phyloP scores from a whole-genome alignment of 2,329 filamentous ascomycete species.

The Neophaeococcomyces mojaviensis region DNA sequence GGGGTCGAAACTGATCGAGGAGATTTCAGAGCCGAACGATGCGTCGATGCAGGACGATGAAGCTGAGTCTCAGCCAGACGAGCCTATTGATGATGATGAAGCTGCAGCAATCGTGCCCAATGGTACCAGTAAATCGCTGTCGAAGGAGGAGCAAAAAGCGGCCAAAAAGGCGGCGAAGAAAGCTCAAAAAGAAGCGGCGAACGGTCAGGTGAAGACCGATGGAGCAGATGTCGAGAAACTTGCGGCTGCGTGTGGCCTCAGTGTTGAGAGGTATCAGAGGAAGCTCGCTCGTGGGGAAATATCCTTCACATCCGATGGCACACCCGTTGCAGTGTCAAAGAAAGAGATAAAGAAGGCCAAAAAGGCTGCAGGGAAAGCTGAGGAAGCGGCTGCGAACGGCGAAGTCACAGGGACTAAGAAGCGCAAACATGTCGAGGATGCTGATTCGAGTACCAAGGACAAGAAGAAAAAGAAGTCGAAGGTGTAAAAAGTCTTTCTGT shows the following conservation, averaged over 20 bases:
- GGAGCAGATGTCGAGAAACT: constrained; percentile 46
- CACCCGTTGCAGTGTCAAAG: constrained; percentile 62
- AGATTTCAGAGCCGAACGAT: constrained; percentile 31
- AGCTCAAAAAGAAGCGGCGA: constrained; percentile 29
- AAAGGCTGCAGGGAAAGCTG: constrained; percentile 53
- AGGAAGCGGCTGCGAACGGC: constrained; percentile 34
- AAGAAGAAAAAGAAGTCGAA: constrained; percentile 45
- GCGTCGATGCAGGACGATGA: constrained; percentile 40
- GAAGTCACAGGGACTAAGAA: constrained; percentile 55
- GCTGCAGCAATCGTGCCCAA: constrained; percentile 22
- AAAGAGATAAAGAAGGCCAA: constrained; percentile 68
- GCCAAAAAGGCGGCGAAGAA: constrained; percentile 33
- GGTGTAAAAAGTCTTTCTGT: constrained; percentile 25
- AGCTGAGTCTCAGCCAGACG: constrained; percentile 35
- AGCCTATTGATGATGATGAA: constrained; percentile 37
- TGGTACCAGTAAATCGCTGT: constrained; percentile 10
- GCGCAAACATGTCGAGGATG: constrained; percentile 53
- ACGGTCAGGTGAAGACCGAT: constrained; percentile 34
- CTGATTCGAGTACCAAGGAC: constrained; percentile 49
- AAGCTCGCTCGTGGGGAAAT: constrained; percentile 72
- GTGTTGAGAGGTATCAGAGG: constrained; percentile 68
- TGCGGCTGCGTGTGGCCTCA: constrained; percentile 61
- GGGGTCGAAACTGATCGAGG: constrained; percentile 36
- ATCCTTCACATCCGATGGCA: constrained; percentile 57
- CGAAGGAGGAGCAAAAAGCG: constrained; percentile 14